Conservation (phyloP, 306 rosid genomes). For the Cucumis hystrix region DNA sequence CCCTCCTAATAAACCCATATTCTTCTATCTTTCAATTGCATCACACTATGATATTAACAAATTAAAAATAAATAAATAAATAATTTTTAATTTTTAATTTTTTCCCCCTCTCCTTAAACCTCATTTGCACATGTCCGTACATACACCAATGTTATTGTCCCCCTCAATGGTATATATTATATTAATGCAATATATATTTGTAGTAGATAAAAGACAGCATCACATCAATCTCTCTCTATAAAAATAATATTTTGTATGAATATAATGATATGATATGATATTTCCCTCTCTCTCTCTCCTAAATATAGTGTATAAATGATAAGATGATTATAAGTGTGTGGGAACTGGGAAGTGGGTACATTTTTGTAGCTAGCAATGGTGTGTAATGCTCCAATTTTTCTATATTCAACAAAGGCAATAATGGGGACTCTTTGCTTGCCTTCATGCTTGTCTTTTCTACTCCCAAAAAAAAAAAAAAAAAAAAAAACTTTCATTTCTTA, state of each 20-base stretch:
- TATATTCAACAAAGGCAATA: background rate
- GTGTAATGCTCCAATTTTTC: background rate
- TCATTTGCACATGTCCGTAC: background rate
- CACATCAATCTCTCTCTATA: background rate
- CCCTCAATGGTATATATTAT: constrained; percentile 1
- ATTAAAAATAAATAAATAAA: background rate
- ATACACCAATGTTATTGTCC: background rate
- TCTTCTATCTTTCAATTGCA: background rate
- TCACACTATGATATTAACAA: background rate
- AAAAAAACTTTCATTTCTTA: background rate
- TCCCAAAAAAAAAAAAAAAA: no score
- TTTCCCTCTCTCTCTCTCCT: background rate
- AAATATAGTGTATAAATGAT: background rate
- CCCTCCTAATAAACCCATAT: background rate
- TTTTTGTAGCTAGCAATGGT: background rate
- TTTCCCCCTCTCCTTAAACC: background rate
- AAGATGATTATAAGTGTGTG: background rate
- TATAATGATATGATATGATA: background rate
- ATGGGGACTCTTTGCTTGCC: background rate
- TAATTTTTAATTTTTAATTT: background rate
- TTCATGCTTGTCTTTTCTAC: constrained; percentile 4
- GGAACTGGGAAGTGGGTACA: background rate
- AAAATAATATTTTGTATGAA: background rate
- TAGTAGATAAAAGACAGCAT: background rate
- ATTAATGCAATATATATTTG: background rate